phyloP scores from a whole-genome alignment of 768 basidiomycete genomes.

The Termitomyces sp. region DNA sequence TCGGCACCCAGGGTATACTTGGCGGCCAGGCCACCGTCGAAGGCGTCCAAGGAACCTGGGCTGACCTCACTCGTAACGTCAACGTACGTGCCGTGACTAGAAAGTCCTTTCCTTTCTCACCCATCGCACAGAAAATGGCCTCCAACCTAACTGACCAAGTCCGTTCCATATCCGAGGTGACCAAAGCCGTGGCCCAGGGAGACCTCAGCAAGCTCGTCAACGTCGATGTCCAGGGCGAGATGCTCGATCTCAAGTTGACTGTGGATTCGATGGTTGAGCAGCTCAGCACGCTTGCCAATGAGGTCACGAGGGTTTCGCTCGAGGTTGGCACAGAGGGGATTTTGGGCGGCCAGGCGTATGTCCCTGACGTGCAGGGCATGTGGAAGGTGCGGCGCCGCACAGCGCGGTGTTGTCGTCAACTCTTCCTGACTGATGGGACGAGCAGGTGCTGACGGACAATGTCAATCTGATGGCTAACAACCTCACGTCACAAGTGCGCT shows the following conservation, averaged over 20 bases:
- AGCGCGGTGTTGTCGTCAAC: too few species aligned
- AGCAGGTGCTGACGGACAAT: constrained; percentile 61
- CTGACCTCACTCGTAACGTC: constrained; percentile 83
- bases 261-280: constrained; percentile 86
- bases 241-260: constrained; percentile 85
- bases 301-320: constrained; percentile 87
- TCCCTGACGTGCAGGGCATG: constrained; percentile 91
- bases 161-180: constrained; percentile 88
- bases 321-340: constrained; percentile 94
- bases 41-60: constrained; percentile 93
- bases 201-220: constrained; percentile 82
- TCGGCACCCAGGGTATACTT: constrained; percentile 86
- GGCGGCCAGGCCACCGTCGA: constrained; percentile 89
- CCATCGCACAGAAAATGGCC: constrained; percentile 69
- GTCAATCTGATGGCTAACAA: constrained; percentile 91
- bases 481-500: constrained; percentile 84
- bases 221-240: constrained; percentile 93
- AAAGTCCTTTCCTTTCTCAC: not conserved
- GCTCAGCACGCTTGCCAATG: constrained; percentile 66
- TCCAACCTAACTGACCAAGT: constrained; percentile 83
- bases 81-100: too few species aligned
- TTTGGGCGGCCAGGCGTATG: constrained; percentile 87
- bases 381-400: constrained; percentile 56
- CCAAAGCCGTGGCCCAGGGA: constrained; percentile 81
- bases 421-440: not conserved